Evolutionary conservation across 805 yeast genomes (phyloP).

Genomic region (Candida pseudofarinosa): DNA sequence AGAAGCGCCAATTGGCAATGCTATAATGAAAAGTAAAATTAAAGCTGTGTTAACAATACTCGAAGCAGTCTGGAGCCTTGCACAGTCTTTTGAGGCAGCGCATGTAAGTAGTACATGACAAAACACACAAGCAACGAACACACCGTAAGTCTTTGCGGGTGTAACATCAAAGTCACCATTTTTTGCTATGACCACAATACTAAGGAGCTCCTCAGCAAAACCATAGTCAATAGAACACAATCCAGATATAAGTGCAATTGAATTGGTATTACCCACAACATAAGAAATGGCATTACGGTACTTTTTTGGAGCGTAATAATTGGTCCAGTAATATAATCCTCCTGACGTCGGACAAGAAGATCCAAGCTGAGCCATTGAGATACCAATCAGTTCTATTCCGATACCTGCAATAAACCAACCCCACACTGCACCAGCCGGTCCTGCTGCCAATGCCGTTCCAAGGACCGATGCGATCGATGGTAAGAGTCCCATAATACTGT

Average conservation of each 20-base stretch:
- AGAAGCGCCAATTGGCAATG: constrained; percentile 27
- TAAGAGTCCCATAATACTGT: constrained; percentile 31
- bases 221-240: constrained; percentile 29
- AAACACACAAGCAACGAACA: constrained; percentile 26
- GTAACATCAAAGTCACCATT: constrained; percentile 28
- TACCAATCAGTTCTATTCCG: constrained; percentile 23
- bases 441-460: constrained; percentile 22
- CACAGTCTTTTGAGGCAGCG: constrained; percentile 19
- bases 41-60: constrained; percentile 20
- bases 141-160: constrained; percentile 24
- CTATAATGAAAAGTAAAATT: constrained; percentile 22
- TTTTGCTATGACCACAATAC: constrained; percentile 24
- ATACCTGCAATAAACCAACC: constrained; percentile 27
- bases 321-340: constrained; percentile 34
- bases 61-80: constrained; percentile 24
- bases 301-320: constrained; percentile 24
- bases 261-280: constrained; percentile 25
- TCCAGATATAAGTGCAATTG: constrained; percentile 29
- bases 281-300: constrained; percentile 20
- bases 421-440: constrained; percentile 29
- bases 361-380: constrained; percentile 25
- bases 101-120: constrained; percentile 21
- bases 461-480: constrained; percentile 26
- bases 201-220: constrained; percentile 23
- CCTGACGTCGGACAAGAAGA: constrained; percentile 28